A percentile compares a stretch with the other conserved stretches of the same genome.
phyloP scores from a whole-genome alignment of 2,329 filamentous ascomycete species.

The Gremmenia infestans region DNA sequence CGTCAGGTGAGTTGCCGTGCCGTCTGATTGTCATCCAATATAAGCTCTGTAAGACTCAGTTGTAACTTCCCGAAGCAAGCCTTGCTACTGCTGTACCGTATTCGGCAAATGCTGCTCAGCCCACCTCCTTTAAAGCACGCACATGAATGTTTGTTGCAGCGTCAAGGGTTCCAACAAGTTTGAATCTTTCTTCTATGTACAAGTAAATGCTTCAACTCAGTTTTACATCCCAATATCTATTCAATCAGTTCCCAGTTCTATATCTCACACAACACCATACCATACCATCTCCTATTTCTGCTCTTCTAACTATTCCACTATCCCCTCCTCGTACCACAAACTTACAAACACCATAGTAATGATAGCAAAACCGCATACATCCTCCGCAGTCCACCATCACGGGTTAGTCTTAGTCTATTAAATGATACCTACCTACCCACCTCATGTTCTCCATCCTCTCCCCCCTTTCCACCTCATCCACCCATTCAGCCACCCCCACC shows the following conservation, averaged over 20 bases:
- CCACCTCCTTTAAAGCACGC: too few species aligned
- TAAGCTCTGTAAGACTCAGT: too few species aligned
- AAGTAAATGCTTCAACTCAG: too few species aligned
- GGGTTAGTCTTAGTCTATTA: constrained; percentile 49
- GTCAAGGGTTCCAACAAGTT: too few species aligned
- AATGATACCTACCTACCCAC: not conserved
- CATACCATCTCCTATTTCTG: too few species aligned
- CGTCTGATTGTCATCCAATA: not conserved
- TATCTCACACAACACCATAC: too few species aligned
- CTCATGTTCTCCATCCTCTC: not conserved
- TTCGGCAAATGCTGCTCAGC: too few species aligned
- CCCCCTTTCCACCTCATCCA: not conserved
- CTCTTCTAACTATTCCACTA: too few species aligned
- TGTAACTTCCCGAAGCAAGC: too few species aligned
- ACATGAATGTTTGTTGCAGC: too few species aligned
- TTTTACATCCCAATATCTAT: too few species aligned
- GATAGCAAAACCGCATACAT: constrained; percentile 56
- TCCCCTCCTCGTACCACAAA: not conserved
- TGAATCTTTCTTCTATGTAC: too few species aligned
- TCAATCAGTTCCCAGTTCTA: not conserved
- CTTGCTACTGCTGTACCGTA: not conserved
- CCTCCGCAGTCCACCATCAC: constrained; percentile 63
- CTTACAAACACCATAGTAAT: constrained; percentile 42
- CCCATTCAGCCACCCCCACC: not conserved
- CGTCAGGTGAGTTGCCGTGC: constrained; percentile 46